Conservation (phyloP, 768 basidiomycete genomes). For the Auriscalpium vulgare region DNA sequence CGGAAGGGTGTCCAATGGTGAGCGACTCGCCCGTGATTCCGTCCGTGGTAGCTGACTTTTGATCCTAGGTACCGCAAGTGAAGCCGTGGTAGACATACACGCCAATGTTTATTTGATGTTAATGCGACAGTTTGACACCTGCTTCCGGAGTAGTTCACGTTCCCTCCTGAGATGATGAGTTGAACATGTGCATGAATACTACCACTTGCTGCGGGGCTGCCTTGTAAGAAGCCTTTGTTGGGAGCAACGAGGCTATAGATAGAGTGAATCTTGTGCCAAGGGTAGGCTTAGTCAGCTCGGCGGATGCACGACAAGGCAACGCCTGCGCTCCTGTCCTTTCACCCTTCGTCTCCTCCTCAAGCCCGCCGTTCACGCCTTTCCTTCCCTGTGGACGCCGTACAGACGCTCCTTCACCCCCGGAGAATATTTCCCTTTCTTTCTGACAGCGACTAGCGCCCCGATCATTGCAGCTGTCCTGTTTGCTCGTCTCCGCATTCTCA, state of each 20-base stretch:
- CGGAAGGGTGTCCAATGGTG: conserved; percentile 86
- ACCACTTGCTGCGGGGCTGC: no score
- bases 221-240: no score
- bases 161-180: no score
- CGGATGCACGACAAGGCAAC: not conserved
- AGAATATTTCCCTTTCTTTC: not conserved
- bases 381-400: not conserved
- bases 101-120: not conserved
- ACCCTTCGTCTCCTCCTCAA: not conserved
- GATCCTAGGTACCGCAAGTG: conserved; percentile 12
- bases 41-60: not conserved
- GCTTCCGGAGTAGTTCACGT: not conserved
- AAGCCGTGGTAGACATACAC: not conserved
- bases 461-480: no score
- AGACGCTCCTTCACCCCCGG: no score
- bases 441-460: not conserved
- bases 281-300: no score
- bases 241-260: no score
- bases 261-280: no score
- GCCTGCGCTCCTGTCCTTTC: not conserved
- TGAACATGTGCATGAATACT: no score
- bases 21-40: conserved; percentile 10
- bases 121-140: not conserved
- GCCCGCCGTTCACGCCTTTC: not conserved
- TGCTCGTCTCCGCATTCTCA: not conserved